Evolutionary conservation across 306 rosid species (phyloP), one percentile per base, ranked within the genome.

Genomic region (Coriaria nepalensis): DNA sequence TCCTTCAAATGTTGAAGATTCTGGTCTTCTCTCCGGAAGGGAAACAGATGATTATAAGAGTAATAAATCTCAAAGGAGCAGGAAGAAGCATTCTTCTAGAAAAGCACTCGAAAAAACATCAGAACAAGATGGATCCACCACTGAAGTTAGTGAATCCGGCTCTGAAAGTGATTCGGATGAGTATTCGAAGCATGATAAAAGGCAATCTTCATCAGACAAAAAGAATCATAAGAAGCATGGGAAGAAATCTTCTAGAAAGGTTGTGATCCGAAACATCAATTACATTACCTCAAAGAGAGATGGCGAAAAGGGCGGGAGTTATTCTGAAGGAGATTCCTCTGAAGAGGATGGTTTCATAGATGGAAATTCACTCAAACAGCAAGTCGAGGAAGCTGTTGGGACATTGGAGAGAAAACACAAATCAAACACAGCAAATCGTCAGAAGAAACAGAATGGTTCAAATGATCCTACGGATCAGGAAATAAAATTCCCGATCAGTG

Each of bases 221-320:
- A 49, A 13, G 41, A 61, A 40, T 47, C 76, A 52, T 71, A 81
- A 68, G 73, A 82, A 67, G 70, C 77, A 71, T 7, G 76, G 85
- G 50, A 82, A 69, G 73, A 85, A 77, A 71, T 69, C 93, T 63
- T 77, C 94, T 1, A 73, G 98, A 72, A 82, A 74, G 65, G 98
- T 92, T 39, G 94, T 85, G 44, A 92, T 92, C 47, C 98, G 96
- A 38, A 92, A 92, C 69, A 92, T 92, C 53, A 92, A 92, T 60
- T 92, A 92, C 69, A 92, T 92, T 60, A 82, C 92, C 55, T 81
- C 97, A 33, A 84, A 77, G 41, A 72, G 76, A 64, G 86, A 88
- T 55, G 94, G 80, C 45, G 93, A 74, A 51, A 72, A 62, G 54
- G 82, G 76, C 52, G 29, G 29, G 1, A 74, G 77, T 60, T 13